These are phyloP conservation scores for Paraphaeosphaeria sporulosa DNA, from an alignment of 2,329 filamentous ascomycete genomes.

Conservation along the genomic window DNA sequence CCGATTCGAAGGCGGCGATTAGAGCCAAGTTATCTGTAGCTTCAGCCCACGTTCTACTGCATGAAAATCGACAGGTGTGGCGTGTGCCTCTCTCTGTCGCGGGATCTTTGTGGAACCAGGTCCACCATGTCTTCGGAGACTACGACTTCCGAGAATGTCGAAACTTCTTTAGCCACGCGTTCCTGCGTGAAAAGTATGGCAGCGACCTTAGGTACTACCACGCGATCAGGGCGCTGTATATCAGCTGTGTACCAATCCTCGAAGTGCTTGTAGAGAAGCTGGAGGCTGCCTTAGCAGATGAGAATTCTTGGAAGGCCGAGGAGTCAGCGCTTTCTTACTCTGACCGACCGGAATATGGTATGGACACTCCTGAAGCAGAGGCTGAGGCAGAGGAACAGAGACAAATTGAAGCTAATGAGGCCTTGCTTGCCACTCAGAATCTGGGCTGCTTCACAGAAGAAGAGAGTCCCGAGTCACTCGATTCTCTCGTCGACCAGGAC, in stretches of 20 bases:
- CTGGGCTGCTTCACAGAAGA: neutral
- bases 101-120: neutral
- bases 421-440: too few species aligned
- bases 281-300: neutral
- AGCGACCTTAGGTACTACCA: neutral
- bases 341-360: neutral
- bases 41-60: neutral
- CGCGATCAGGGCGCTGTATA: neutral
- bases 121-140: neutral
- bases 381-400: neutral
- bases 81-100: neutral
- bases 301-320: neutral
- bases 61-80: neutral
- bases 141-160: neutral
- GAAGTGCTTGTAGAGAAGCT: neutral
- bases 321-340: neutral
- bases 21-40: neutral
- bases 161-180: neutral
- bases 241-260: neutral
- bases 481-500: too few species aligned
- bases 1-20: neutral
- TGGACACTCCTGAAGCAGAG: neutral
- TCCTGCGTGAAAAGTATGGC: neutral
- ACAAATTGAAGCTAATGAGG: neutral
- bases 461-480: too few species aligned